Evolutionary conservation across 2,329 filamentous ascomycete species (phyloP).

Genomic region (Camillea tinctor): DNA sequence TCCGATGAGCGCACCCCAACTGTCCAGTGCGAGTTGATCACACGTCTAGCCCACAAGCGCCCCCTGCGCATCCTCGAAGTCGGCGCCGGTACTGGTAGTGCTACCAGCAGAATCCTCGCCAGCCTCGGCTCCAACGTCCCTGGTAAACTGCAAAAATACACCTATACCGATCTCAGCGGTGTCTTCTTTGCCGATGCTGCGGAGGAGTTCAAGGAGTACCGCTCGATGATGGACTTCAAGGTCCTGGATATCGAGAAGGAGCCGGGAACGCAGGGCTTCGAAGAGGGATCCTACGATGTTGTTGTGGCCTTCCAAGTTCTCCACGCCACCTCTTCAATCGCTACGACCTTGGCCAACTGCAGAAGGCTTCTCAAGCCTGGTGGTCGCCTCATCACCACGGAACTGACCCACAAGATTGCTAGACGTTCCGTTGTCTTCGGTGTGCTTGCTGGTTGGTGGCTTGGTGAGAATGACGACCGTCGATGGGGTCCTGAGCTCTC

Average conservation of each 20-base stretch:
- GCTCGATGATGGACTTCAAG: conserved; percentile 30
- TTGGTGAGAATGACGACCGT: conserved; percentile 29
- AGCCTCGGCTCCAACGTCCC: conserved; percentile 28
- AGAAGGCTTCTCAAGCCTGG: conserved; percentile 31
- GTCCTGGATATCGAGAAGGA: conserved; percentile 30
- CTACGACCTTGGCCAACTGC: conserved; percentile 25
- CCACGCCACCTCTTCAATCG: conserved; percentile 30
- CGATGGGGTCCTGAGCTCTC: conserved; percentile 27
- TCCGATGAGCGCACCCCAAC: conserved; percentile 30
- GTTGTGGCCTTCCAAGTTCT: conserved; percentile 34
- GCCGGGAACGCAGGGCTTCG: conserved; percentile 28
- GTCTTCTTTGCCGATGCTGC: conserved; percentile 37
- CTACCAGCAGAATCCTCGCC: conserved; percentile 39
- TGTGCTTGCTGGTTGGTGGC: conserved; percentile 35
- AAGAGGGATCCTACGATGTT: conserved; percentile 30
- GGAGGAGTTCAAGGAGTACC: conserved; percentile 29
- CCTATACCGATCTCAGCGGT: conserved; percentile 44
- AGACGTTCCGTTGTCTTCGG: conserved; percentile 32
- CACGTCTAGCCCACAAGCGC: conserved; percentile 28
- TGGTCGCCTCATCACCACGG: conserved; percentile 30
- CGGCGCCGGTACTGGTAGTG: conserved; percentile 43
- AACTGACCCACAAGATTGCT: conserved; percentile 29
- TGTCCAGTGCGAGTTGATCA: conserved; percentile 29
- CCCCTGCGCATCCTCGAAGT: conserved; percentile 38
- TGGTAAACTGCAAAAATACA: conserved; percentile 39